Evolutionary conservation across 495 filamentous ascomycete genomes (phyloP).

Genomic region (Xylaria castorea): DNA sequence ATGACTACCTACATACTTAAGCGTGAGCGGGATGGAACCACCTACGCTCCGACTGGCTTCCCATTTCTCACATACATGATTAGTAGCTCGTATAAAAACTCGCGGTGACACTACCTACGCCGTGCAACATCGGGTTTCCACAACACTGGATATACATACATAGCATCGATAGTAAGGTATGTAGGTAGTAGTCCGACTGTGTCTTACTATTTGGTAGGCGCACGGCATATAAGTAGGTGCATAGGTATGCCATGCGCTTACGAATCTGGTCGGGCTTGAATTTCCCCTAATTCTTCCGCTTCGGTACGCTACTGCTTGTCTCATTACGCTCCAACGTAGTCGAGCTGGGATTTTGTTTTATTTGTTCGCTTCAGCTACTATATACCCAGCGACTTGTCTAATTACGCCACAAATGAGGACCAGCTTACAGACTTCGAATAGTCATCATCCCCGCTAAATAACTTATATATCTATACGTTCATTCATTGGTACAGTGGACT

Average conservation of each 20-base stretch:
- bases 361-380: too few species aligned
- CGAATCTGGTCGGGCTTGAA: not conserved
- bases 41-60: not conserved
- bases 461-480: too few species aligned
- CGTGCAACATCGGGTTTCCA: constrained; percentile 17
- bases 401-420: not conserved
- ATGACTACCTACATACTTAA: not conserved
- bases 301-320: not conserved
- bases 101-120: not conserved
- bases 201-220: not conserved
- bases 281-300: not conserved
- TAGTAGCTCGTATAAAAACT: constrained; percentile 5
- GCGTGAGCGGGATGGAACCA: not conserved
- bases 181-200: not conserved
- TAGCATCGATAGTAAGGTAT: not conserved
- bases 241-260: not conserved
- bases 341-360: too few species aligned
- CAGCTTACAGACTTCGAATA: too few species aligned
- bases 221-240: not conserved
- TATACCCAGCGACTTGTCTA: not conserved
- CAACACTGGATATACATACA: constrained; percentile 16
- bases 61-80: not conserved
- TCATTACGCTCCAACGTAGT: not conserved
- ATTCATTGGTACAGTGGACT: too few species aligned
- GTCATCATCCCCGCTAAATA: too few species aligned